These are phyloP conservation scores for Xylogone sp. DNA, from an alignment of 2,329 filamentous ascomycete species.

Conservation along the genomic window DNA sequence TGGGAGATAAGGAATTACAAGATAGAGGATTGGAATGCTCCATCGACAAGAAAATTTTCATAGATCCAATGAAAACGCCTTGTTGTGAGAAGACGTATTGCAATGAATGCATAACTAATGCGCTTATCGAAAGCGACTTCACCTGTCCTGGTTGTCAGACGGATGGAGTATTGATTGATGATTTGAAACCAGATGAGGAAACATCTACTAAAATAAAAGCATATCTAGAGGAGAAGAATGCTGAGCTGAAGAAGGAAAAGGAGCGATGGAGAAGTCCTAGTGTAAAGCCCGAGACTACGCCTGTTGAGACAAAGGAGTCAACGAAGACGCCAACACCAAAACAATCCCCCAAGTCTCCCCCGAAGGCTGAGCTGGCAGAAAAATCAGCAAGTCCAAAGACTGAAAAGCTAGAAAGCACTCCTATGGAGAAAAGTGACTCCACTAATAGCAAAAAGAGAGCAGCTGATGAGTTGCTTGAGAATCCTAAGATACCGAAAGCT, in stretches of 20 bases:
- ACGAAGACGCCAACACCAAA: conserved; percentile 31
- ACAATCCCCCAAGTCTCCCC: conserved; percentile 27
- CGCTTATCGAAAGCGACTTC: conserved; percentile 97
- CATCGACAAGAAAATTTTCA: conserved; percentile 96
- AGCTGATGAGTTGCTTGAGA: conserved; percentile 67
- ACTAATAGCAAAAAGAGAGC: conserved; percentile 71
- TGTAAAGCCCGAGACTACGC: conserved; percentile 28
- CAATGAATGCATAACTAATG: conserved; percentile 99
- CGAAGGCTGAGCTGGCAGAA: conserved; percentile 29
- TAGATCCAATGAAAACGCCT: conserved; percentile 98
- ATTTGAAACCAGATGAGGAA: conserved; percentile 80
- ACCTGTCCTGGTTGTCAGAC: conserved; percentile 88
- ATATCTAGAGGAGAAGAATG: conserved; percentile 59
- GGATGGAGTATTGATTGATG: conserved; percentile 89
- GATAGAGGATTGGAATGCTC: conserved; percentile 87
- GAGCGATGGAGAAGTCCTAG: conserved; percentile 45
- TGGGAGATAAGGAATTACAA: conserved; percentile 81
- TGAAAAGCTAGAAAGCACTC: conserved; percentile 18
- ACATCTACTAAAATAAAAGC: conserved; percentile 73
- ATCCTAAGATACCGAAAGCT: conserved; percentile 61
- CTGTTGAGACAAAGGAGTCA: conserved; percentile 22
- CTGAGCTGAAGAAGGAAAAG: conserved; percentile 33
- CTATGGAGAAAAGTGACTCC: conserved; percentile 19
- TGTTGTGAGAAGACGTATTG: conserved; percentile 99
- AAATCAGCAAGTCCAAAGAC: conserved; percentile 19